Percentiles rank a stretch among this genome's conserved stretches.
Conservation (phyloP, 139 green algal species). For the Chlorella sp. region DNA sequence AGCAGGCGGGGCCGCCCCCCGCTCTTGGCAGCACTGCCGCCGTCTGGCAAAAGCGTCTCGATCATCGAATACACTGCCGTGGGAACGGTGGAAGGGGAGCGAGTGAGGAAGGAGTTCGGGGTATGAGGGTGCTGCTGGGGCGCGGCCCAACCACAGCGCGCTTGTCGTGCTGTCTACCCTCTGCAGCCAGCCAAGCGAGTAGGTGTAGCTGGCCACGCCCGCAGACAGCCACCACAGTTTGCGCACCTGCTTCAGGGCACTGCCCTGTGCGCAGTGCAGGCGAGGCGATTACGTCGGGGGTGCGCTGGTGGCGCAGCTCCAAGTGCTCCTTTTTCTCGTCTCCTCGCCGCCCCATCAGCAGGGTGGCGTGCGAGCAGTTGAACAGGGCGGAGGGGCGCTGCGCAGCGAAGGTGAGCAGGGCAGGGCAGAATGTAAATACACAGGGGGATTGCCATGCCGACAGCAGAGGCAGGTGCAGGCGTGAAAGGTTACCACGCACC, state of each 20-base stretch:
- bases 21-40: slow-evolving; percentile 63
- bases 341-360: slow-evolving; percentile 17
- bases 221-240: neutral
- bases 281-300: slow-evolving; percentile 77
- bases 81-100: neutral
- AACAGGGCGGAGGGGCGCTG: neutral
- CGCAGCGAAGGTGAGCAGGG: neutral
- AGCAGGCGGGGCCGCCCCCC: slow-evolving; percentile 48
- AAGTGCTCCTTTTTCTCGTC: slow-evolving; percentile 45
- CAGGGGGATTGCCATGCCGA: no score
- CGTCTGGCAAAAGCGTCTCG: slow-evolving; percentile 82
- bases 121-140: neutral
- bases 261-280: neutral
- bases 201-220: neutral
- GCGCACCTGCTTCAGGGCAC: slow-evolving; percentile 1
- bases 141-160: no score
- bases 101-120: neutral
- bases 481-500: neutral
- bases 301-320: slow-evolving; percentile 90
- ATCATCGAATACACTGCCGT: slow-evolving; percentile 46
- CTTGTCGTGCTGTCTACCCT: neutral
- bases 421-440: no score
- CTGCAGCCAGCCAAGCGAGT: neutral
- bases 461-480: neutral
- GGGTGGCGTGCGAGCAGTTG: neutral